Conservation (phyloP, 2,329 filamentous ascomycete genomes). For the Diplodia intermedia region DNA sequence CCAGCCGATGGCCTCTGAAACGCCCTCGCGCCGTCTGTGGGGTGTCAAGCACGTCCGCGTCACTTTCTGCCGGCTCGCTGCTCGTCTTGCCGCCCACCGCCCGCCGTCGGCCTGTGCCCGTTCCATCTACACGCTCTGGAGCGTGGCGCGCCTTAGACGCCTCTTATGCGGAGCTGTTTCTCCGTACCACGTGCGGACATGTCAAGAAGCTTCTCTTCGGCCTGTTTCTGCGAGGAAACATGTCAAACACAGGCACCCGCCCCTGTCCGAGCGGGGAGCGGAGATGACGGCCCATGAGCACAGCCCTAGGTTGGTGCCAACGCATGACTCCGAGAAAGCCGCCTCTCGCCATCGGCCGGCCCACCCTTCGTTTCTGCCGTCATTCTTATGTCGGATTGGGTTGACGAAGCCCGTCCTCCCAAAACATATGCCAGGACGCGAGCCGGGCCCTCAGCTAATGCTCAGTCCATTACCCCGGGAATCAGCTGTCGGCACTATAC, state of each 20-base stretch:
- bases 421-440: not conserved
- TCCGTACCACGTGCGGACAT: constrained; percentile 1
- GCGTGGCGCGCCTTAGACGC: not conserved
- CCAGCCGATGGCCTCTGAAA: constrained; percentile 21
- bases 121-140: not conserved
- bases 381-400: constrained; percentile 13
- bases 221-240: not conserved
- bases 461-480: not conserved
- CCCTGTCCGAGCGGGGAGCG: constrained; percentile 20
- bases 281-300: constrained; percentile 11
- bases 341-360: constrained; percentile 6
- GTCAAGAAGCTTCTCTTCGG: not conserved
- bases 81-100: not conserved
- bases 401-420: constrained; percentile 4
- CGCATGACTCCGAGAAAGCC: constrained; percentile 15
- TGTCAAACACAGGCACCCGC: not conserved
- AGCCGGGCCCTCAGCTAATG: constrained; percentile 11
- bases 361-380: constrained; percentile 14
- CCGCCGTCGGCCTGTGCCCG: not conserved
- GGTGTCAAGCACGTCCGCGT: not conserved
- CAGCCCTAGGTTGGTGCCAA: constrained; percentile 2
- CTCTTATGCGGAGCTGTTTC: not conserved
- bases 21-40: constrained; percentile 8
- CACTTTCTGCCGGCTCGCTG: not conserved
- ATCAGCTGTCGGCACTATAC: not conserved